Evolutionary conservation across 495 filamentous ascomycete genomes (phyloP).

Genomic region (Astrothelium subdiscretum): DNA sequence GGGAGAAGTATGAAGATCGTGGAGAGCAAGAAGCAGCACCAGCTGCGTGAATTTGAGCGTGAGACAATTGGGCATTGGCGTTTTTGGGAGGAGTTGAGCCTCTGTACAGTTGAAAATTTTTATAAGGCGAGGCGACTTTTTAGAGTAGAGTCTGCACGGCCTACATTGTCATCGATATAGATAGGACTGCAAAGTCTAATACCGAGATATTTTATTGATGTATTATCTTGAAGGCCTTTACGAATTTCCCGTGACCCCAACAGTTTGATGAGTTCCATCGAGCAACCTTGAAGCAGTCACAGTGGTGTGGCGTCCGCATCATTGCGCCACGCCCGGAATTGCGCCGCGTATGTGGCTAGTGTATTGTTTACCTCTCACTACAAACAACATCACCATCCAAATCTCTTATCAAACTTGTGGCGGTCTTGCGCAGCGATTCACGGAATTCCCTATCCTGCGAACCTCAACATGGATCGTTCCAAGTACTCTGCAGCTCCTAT

Average conservation of each 20-base stretch:
- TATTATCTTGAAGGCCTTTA: too few relatives aligned
- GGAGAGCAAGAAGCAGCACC: conserved; percentile 11
- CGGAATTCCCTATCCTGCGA: background rate
- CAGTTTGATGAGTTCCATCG: too few relatives aligned
- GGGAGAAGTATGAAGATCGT: conserved; percentile 54
- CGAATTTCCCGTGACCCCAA: too few relatives aligned
- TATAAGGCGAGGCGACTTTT: background rate
- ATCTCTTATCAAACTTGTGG: background rate
- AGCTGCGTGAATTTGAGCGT: background rate
- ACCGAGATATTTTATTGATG: too few relatives aligned
- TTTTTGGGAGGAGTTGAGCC: background rate
- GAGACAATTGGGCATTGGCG: background rate
- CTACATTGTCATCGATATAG: background rate
- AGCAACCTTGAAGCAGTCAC: too few relatives aligned
- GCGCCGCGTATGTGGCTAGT: background rate
- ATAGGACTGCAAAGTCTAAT: too few relatives aligned
- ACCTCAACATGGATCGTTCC: background rate
- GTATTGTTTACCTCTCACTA: background rate
- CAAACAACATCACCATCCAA: background rate
- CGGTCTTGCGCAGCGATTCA: background rate
- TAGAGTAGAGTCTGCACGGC: background rate
- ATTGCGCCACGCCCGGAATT: background rate
- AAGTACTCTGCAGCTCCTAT: conserved; percentile 35
- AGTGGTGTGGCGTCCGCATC: too few relatives aligned
- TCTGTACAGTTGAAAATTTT: background rate